Base-by-base conservation (phyloP, 176 grass and related monocot genomes). In the Typha latifolia region DNA sequence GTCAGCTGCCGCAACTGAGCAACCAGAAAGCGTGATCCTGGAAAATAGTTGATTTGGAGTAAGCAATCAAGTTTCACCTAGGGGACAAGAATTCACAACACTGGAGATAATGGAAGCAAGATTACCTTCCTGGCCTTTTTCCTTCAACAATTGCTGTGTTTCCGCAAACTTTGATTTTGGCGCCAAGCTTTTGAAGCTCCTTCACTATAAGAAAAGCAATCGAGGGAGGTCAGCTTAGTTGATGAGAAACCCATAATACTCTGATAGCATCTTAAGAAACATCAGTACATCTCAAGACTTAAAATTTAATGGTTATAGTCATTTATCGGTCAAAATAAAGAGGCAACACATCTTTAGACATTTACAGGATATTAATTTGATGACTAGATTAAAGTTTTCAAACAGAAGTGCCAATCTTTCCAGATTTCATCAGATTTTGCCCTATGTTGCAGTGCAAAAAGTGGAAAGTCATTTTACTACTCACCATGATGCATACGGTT, bases 401-500 rank as follows among this genome's bases (percentile, higher is more conserved):
- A 59, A 21, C 53, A 21, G 53, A 67, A n/a, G 14, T 48, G 43
- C 32, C 14, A 6, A 47, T 12, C 14, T 48, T 32, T 12, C 7
- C 1, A 12, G 12, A 20, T 63, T 5, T 26, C 12, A 63, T 8
- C 62, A 63, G 12, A 29, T 34, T 29, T 13, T 63, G 26, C 9
- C 29, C 62, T 26, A 14, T 13, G 8, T 0, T 20, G 22, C 3
- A 26, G 4, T 22, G 53, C 8, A 57, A 55, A 57, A 16, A 8
- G 20, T 11, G 7, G 53, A 22, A 57, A 22, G 32, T 49, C 15
- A 16, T 22, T 19, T 56, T 37, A 47, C 69, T 12, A 32, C 53
- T 37, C 59, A 71, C 69, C 69, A 8, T 71, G 69, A 56, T 71
- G 69, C 69, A 71, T 72, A 14, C 69, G 69, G 32, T 72, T 61